These are phyloP conservation scores for Backusella liffmaniae DNA, from an alignment of 192 early-diverging fungal genomes.

Conservation along the genomic window DNA sequence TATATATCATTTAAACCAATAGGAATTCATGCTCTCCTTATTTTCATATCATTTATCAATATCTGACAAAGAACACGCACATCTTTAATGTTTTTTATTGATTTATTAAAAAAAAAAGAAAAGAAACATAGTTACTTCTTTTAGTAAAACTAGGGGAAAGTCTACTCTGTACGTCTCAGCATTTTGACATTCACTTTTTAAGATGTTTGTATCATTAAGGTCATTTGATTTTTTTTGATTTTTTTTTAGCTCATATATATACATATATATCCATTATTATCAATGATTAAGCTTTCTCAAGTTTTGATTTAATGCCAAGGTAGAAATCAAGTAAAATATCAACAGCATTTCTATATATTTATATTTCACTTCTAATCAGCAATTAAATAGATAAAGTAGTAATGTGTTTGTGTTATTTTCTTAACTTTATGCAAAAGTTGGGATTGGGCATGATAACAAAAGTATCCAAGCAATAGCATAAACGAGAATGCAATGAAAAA, in stretches of 20 bases:
- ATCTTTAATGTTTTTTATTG: neutral
- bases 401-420: neutral
- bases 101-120: neutral
- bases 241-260: neutral
- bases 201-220: neutral
- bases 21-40: neutral
- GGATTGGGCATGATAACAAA: neutral
- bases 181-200: constrained; percentile 8
- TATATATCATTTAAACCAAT: neutral
- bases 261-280: neutral
- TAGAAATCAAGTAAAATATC: neutral
- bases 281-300: neutral
- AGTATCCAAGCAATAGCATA: neutral
- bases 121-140: neutral
- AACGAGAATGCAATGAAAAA: neutral
- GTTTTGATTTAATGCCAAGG: neutral
- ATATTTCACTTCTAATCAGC: neutral
- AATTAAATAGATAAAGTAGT: neutral
- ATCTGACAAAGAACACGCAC: neutral
- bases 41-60: neutral
- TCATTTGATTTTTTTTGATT: neutral
- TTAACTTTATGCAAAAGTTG: neutral
- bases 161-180: neutral
- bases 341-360: neutral
- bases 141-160: neutral